A percentile compares a stretch with the other conserved stretches of the same genome.
Conservation (phyloP, 371 early-diverging fungal species). For the Mucor lusitanicus region DNA sequence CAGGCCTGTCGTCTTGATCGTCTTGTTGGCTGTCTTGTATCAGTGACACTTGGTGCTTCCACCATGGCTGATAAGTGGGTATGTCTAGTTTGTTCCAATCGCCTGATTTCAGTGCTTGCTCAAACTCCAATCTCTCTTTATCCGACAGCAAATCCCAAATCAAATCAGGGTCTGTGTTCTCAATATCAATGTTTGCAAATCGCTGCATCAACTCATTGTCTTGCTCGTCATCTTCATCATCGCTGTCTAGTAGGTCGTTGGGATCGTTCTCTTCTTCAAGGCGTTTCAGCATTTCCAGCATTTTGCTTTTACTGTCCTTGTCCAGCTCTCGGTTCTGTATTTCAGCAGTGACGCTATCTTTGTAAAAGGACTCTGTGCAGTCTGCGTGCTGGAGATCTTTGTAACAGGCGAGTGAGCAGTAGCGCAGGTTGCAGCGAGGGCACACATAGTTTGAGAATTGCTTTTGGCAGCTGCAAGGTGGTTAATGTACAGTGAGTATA, state of each 20-base stretch:
- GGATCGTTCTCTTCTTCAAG: constrained; percentile 51
- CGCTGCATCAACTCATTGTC: constrained; percentile 49
- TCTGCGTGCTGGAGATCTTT: constrained; percentile 52
- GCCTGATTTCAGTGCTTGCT: constrained; percentile 18
- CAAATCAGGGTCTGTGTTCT: constrained; percentile 47
- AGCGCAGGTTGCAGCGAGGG: constrained; percentile 70
- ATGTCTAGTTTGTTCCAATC: constrained; percentile 14
- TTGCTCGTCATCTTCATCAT: constrained; percentile 34
- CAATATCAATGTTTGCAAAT: constrained; percentile 54
- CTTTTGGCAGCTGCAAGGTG: constrained; percentile 50
- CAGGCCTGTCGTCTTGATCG: constrained; percentile 1
- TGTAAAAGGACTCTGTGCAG: constrained; percentile 74
- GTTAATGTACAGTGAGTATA: neutral
- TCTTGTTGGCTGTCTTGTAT: constrained; percentile 11
- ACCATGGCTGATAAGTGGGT: constrained; percentile 43
- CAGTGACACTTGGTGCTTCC: constrained; percentile 15
- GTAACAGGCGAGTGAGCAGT: constrained; percentile 71
- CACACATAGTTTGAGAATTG: constrained; percentile 66
- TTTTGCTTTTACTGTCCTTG: constrained; percentile 49
- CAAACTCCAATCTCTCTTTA: constrained; percentile 59
- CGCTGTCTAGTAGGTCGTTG: constrained; percentile 15
- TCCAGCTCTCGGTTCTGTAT: constrained; percentile 47
- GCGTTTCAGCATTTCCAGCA: constrained; percentile 55
- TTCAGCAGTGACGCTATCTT: constrained; percentile 60
- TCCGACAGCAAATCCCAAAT: constrained; percentile 58